These are phyloP conservation scores for Cryptococcus maquisensis DNA, from an alignment of 1,284 basidiomycete species.

Conservation along the genomic window DNA sequence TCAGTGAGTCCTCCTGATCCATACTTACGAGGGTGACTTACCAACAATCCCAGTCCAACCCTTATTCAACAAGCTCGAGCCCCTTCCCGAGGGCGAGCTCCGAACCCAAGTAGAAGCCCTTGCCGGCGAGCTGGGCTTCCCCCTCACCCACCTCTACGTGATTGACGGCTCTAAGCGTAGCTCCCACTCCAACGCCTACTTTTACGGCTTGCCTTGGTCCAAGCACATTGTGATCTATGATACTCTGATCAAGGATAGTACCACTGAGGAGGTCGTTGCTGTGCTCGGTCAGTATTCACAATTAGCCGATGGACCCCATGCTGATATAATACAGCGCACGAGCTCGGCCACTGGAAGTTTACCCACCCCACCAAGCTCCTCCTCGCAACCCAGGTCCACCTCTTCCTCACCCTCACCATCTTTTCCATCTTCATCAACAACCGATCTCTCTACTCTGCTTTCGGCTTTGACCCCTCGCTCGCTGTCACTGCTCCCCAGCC, in stretches of 20 bases:
- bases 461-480: constrained; percentile 68
- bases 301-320: constrained; percentile 25
- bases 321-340: constrained; percentile 59
- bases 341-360: constrained; percentile 93
- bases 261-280: constrained; percentile 83
- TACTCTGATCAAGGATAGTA: constrained; percentile 86
- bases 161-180: constrained; percentile 95
- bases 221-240: constrained; percentile 98
- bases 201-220: constrained; percentile 90
- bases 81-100: constrained; percentile 68
- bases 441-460: constrained; percentile 73
- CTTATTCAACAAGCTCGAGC: constrained; percentile 93
- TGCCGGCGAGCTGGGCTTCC: constrained; percentile 79
- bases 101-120: constrained; percentile 69
- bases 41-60: constrained; percentile 62
- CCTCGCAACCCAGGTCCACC: constrained; percentile 76
- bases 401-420: constrained; percentile 76
- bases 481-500: constrained; percentile 62
- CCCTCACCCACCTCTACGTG: constrained; percentile 89
- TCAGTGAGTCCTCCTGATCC: constrained; percentile 52
- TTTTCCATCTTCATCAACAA: constrained; percentile 88
- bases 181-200: constrained; percentile 92
- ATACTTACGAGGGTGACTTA: neutral
- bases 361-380: constrained; percentile 86
- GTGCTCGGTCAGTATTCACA: constrained; percentile 51